A percentile compares a stretch with the other conserved stretches of the same genome.
These are phyloP conservation scores for Heritiera littoralis DNA, from an alignment of 345 rosid genomes.

Conservation along the genomic window DNA sequence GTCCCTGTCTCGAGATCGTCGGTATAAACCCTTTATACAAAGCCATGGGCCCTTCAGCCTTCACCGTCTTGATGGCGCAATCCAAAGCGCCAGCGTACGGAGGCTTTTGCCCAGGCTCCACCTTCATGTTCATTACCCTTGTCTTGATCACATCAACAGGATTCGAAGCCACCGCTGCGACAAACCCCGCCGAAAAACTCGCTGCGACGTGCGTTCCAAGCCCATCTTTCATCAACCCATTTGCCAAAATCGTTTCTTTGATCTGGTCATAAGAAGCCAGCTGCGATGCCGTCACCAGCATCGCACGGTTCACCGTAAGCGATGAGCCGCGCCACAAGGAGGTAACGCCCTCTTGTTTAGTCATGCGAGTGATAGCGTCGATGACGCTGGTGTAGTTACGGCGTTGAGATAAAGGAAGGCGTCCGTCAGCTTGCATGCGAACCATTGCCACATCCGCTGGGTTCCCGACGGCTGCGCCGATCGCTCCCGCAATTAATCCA, in stretches of 20 bases:
- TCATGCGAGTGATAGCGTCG: slow-evolving; percentile 74
- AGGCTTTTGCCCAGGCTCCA: slow-evolving; percentile 54
- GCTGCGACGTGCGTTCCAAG: slow-evolving; percentile 75
- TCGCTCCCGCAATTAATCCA: slow-evolving; percentile 73
- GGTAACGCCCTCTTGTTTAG: slow-evolving; percentile 62
- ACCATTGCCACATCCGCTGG: slow-evolving; percentile 95
- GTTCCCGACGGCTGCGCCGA: slow-evolving; percentile 85
- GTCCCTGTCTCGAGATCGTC: slow-evolving; percentile 81
- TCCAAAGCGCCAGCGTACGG: slow-evolving; percentile 74
- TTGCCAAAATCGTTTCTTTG: slow-evolving; percentile 64
- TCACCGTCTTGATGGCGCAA: slow-evolving; percentile 74
- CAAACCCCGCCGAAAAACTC: slow-evolving; percentile 85
- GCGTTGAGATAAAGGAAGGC: slow-evolving; percentile 59
- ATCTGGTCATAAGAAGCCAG: slow-evolving; percentile 78
- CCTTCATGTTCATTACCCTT: slow-evolving; percentile 87
- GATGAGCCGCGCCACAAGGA: slow-evolving; percentile 87
- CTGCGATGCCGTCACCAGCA: slow-evolving; percentile 87
- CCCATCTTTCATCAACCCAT: slow-evolving; percentile 58
- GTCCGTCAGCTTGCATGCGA: slow-evolving; percentile 91
- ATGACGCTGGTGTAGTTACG: slow-evolving; percentile 78
- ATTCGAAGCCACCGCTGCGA: slow-evolving; percentile 72
- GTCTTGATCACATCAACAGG: slow-evolving; percentile 95
- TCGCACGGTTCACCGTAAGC: slow-evolving; percentile 79
- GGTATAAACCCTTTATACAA: slow-evolving; percentile 84
- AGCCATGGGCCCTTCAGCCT: slow-evolving; percentile 75